Base-by-base conservation (phyloP, 1,284 basidiomycete genomes). In the Cutaneotrichosporon dermatis region DNA sequence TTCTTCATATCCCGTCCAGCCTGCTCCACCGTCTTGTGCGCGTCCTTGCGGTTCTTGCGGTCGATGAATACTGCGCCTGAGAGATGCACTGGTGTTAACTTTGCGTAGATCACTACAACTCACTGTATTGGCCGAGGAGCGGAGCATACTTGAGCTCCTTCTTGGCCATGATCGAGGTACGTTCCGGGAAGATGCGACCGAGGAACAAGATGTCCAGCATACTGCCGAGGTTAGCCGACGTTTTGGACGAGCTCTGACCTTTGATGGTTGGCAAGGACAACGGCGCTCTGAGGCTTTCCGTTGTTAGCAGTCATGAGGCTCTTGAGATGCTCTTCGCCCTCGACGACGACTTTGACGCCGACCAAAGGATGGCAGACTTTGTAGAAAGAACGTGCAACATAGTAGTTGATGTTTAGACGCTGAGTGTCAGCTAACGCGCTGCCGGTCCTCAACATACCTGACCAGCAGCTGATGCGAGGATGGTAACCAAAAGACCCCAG, bases 11-110 rank as follows among this genome's bases (percentile, higher is more conserved):
- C 81, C 61, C 90, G 84, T 1, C 88, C 91, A 0, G 92, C 92
- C 42, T 84, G 83, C 55, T 83, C 82, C 58, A 99, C 83, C 2
- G 90, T 89, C 60, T 83, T 82, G 39, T 95, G 80, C 0, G 94
- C 93, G 55, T 81, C 76, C 40, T 83, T 80, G 10, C 87, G 79
- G 77, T 93, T 94, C 58, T 88, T 87, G 58, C 96, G 84, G 80
- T 99, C 87, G 66, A 99, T 83, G 76, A 97, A 99, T 59, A 99
- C 87, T 16, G 92, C 88, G n/a, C 94, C 93, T 4, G 89, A 88
- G 67, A 95, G 83, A 37, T 82, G 81, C 89, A 99, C 77, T 82
- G 68, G 12, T 39, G 44, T 56, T 7, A 59, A 56, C 15, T n/a
- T 4, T 12, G n/a, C 9, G 37, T 4, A 6, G 8, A 1, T n/a